phyloP scores from a whole-genome alignment of 1,284 basidiomycete species.

The Pseudozyma tsukubaensis region DNA sequence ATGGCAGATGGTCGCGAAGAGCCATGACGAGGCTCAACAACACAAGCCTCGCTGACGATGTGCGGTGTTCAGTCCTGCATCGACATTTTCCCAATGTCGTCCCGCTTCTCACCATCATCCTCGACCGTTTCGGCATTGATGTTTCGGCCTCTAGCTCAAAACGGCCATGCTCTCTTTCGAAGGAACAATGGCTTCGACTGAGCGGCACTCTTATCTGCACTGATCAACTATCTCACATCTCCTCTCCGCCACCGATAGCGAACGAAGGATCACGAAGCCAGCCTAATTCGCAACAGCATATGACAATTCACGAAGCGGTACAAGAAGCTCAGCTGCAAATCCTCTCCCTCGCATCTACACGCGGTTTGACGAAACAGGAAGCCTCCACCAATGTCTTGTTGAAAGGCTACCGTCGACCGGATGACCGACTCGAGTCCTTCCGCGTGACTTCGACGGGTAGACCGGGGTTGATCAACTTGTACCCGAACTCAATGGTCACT shows the following conservation, averaged over 20 bases:
- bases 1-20: neutral
- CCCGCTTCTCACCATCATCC: constrained; percentile 23
- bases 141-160: constrained; percentile 18
- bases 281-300: neutral
- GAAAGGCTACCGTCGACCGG: constrained; percentile 76
- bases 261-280: no score
- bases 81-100: constrained; percentile 26
- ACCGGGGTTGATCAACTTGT: constrained; percentile 74
- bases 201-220: constrained; percentile 15
- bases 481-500: constrained; percentile 80
- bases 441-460: constrained; percentile 22
- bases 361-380: neutral
- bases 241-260: neutral
- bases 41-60: neutral
- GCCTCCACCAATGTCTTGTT: constrained; percentile 73
- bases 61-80: constrained; percentile 19
- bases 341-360: constrained; percentile 14
- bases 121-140: constrained; percentile 23
- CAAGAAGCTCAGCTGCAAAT: constrained; percentile 45
- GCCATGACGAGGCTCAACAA: constrained; percentile 16
- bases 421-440: constrained; percentile 48
- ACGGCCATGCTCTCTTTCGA: constrained; percentile 8
- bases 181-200: constrained; percentile 26
- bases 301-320: constrained; percentile 31
- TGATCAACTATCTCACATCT: neutral